Conservation (phyloP, 2,329 filamentous ascomycete species). For the Orbilia brochopaga region DNA sequence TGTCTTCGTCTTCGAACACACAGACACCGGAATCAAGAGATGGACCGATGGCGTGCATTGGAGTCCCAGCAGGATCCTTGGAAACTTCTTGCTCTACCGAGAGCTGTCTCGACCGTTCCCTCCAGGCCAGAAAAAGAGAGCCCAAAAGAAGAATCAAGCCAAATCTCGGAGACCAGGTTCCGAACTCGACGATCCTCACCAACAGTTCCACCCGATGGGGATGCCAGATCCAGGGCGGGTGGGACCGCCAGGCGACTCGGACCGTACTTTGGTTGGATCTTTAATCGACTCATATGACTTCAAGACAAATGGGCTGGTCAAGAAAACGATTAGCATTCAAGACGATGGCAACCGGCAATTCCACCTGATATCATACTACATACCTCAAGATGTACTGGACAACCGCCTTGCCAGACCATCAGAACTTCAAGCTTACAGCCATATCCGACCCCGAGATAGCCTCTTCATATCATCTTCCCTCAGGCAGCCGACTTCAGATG, state of each 20-base stretch:
- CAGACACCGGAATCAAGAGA: slow-evolving; percentile 86
- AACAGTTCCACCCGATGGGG: slow-evolving; percentile 41
- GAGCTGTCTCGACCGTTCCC: slow-evolving; percentile 79
- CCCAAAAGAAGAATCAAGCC: slow-evolving; percentile 70
- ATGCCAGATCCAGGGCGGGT: slow-evolving; percentile 30
- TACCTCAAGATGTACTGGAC: slow-evolving; percentile 74
- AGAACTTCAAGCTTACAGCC: slow-evolving; percentile 58
- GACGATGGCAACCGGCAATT: slow-evolving; percentile 73
- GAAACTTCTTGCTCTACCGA: slow-evolving; percentile 84
- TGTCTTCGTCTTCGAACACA: slow-evolving; percentile 90
- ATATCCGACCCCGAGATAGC: slow-evolving; percentile 35
- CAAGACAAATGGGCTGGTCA: slow-evolving; percentile 80
- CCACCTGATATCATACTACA: slow-evolving; percentile 90
- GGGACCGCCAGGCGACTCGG: slow-evolving; percentile 55
- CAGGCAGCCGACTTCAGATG: slow-evolving; percentile 46
- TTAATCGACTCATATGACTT: slow-evolving; percentile 89
- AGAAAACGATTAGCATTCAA: slow-evolving; percentile 88
- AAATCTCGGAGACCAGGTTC: slow-evolving; percentile 30
- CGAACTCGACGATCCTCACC: slow-evolving; percentile 39
- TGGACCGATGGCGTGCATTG: slow-evolving; percentile 93
- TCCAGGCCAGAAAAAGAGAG: slow-evolving; percentile 82
- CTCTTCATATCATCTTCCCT: too few species aligned
- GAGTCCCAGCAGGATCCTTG: slow-evolving; percentile 85
- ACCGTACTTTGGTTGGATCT: slow-evolving; percentile 75
- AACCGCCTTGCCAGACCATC: slow-evolving; percentile 67